Base-by-base conservation (phyloP, 345 rosid genomes). In the Lepidium didymum region DNA sequence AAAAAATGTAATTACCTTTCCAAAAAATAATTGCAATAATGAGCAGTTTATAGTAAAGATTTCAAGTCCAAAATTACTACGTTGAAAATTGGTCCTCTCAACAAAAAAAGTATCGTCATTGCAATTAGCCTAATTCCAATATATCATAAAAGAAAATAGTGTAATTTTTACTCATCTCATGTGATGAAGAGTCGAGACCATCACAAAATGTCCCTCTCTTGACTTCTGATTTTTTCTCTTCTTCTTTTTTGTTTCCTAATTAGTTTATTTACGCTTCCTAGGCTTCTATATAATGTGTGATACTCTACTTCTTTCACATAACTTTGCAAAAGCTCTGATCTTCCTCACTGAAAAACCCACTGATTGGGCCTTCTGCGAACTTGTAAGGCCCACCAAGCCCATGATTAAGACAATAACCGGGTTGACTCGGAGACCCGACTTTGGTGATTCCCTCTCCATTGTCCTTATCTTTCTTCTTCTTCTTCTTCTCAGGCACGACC, bases 401-500 rank as follows among this genome's bases (percentile, higher is more conserved):
- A 50, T 1, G 9, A 2, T 3, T 12, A 14, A 35, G 31, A 21
- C 46, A 60, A 43, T 57, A 42, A 1, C 56, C 44, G 7, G 72
- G 56, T 54, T 15, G 56, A 54, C 56, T 14, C 41, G 67, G 72
- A 10, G 60, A 58, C 34, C 55, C 72, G 15, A 43, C 21, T 66
- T 58, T 66, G 23, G 35, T 51, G 6, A 34, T 82, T 0, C 50
- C 70, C 31, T 67, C 79, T 7, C 36, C 46, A 7, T 64, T 66
- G 53, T 80, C 63, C 19, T 67, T 70, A 0, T 67, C 78, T 37
- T 82, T 81, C 25, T 86, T 78, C 67, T 86, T 82, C 58, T 87
- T 89, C 58, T 87, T 89, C 82, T 89, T 87, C 12, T 87, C 86
- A 6, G 86, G 91, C 73, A 91, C 79, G 16, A 83, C 76, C 55